Percentiles rank a stretch among this genome's conserved stretches.
Conservation (phyloP, 352 stramenopile genomes). For the Pythium aristosporum region DNA sequence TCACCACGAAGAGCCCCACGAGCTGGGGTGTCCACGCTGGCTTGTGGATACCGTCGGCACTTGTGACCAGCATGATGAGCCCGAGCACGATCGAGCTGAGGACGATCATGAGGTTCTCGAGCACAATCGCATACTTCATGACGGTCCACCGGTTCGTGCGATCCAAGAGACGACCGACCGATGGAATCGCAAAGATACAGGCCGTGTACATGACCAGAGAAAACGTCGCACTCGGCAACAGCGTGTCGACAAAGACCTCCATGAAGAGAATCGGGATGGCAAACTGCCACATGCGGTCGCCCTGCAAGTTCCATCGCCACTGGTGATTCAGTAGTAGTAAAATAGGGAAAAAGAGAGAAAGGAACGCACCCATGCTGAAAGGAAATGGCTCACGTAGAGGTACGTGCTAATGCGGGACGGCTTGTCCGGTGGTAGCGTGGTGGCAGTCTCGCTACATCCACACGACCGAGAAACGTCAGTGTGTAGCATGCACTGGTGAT, state of each 20-base stretch:
- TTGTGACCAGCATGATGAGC: constrained; percentile 61
- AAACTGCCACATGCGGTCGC: constrained; percentile 16
- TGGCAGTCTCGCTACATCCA: not conserved
- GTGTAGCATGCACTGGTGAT: not conserved
- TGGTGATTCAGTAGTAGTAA: not conserved
- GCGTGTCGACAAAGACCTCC: constrained; percentile 17
- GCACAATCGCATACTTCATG: constrained; percentile 69
- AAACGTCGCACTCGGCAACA: constrained; percentile 63
- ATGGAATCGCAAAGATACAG: constrained; percentile 70
- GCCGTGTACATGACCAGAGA: constrained; percentile 33
- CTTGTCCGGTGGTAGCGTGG: not conserved
- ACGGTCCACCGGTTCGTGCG: constrained; percentile 61
- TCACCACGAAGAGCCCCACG: constrained; percentile 43
- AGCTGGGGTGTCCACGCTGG: constrained; percentile 54
- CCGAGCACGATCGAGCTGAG: constrained; percentile 58
- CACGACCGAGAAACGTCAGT: no score
- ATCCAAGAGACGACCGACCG: constrained; percentile 36
- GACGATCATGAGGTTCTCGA: constrained; percentile 81
- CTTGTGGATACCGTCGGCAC: constrained; percentile 55
- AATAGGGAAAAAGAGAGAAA: not conserved
- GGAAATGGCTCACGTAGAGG: constrained; percentile 72
- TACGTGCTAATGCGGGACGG: constrained; percentile 53
- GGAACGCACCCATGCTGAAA: constrained; percentile 67
- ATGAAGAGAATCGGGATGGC: constrained; percentile 19
- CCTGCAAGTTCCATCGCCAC: not conserved